Conservation (phyloP, 179 eudicot genomes). For the Beta corolliflora region DNA sequence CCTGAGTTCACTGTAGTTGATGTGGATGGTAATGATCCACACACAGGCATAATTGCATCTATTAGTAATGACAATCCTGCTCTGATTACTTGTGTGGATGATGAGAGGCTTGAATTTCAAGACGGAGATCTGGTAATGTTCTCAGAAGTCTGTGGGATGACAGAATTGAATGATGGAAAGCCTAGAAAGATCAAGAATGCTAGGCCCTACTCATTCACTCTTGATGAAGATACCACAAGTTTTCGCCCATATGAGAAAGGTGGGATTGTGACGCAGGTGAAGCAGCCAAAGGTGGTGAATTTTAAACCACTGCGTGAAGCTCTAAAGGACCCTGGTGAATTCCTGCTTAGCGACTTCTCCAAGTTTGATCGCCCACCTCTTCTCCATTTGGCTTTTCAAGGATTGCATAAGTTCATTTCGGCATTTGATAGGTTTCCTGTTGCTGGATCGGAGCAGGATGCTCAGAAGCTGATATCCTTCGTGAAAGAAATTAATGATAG, state of each 20-base stretch:
- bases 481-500: slow-evolving; percentile 54
- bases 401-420: slow-evolving; percentile 68
- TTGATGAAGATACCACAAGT: slow-evolving; percentile 83
- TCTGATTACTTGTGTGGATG: slow-evolving; percentile 84
- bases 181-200: slow-evolving; percentile 73
- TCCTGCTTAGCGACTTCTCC: slow-evolving; percentile 84
- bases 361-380: slow-evolving; percentile 94
- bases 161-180: slow-evolving; percentile 94
- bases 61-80: slow-evolving; percentile 87
- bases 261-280: slow-evolving; percentile 94
- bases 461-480: slow-evolving; percentile 68
- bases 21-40: slow-evolving; percentile 87
- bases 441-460: slow-evolving; percentile 92
- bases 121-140: slow-evolving; percentile 94
- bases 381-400: slow-evolving; percentile 88
- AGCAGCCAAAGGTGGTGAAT: slow-evolving; percentile 79
- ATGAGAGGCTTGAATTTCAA: slow-evolving; percentile 93
- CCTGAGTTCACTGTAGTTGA: slow-evolving; percentile 81
- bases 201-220: slow-evolving; percentile 76
- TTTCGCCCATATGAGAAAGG: slow-evolving; percentile 75
- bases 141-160: slow-evolving; percentile 88
- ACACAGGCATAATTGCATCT: slow-evolving; percentile 78
- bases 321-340: slow-evolving; percentile 81
- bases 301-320: slow-evolving; percentile 80
- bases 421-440: slow-evolving; percentile 68